Percentiles rank a stretch among this genome's conserved stretches.
Conservation (phyloP, 2,329 filamentous ascomycete genomes). For the Epichloe glyceriae region DNA sequence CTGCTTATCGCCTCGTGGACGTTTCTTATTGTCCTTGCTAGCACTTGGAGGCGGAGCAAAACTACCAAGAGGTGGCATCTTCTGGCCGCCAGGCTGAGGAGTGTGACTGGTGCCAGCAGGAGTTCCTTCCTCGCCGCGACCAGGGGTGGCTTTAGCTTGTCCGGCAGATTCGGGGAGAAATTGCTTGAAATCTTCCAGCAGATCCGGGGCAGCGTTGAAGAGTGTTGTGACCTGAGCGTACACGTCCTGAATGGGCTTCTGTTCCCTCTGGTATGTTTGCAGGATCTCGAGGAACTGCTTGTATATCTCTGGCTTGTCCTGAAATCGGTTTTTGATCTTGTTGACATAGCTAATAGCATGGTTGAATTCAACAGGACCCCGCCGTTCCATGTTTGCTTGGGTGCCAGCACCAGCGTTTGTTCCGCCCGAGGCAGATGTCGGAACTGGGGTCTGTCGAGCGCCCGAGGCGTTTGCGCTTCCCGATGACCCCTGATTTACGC, state of each 20-base stretch:
- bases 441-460: conserved; percentile 44
- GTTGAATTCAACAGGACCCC: conserved; percentile 95
- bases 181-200: conserved; percentile 97
- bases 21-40: conserved; percentile 83
- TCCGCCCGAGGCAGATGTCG: conserved; percentile 39
- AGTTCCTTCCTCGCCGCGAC: conserved; percentile 43
- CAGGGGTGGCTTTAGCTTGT: conserved; percentile 36
- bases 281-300: conserved; percentile 98
- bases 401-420: conserved; percentile 48
- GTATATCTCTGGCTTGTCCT: conserved; percentile 94
- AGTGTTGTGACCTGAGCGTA: conserved; percentile 92
- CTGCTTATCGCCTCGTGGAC: conserved; percentile 50
- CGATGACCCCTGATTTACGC: conserved; percentile 17
- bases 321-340: conserved; percentile 99
- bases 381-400: conserved; percentile 60
- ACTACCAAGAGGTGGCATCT: conserved; percentile 87
- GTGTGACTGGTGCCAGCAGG: conserved; percentile 36
- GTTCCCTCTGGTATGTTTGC: conserved; percentile 95
- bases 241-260: conserved; percentile 96
- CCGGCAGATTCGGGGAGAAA: conserved; percentile 79
- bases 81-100: conserved; percentile 49
- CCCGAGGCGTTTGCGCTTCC: conserved; percentile 37
- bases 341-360: conserved; percentile 99
- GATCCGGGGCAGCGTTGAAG: conserved; percentile 85
- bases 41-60: conserved; percentile 75